Evolutionary conservation across 2,329 filamentous ascomycete species (phyloP), one percentile per base, ranked within the genome.

Genomic region (Tolypocladium ovalisporum): DNA sequence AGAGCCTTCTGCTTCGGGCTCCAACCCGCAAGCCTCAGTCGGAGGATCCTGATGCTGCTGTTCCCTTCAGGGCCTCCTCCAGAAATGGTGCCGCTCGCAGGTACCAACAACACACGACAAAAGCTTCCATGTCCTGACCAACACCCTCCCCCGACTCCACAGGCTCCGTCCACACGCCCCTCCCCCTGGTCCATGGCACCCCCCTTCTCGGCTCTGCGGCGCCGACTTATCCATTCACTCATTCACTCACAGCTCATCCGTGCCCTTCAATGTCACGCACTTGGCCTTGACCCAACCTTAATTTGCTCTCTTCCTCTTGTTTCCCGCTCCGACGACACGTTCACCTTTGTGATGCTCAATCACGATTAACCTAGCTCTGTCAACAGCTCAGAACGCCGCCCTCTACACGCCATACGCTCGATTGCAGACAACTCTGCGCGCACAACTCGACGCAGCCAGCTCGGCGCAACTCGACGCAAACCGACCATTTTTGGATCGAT

Each of bases 71-170:
- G n/a, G n/a, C n/a, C n/a, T n/a, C n/a, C n/a, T n/a, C n/a, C n/a
- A n/a, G n/a, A n/a, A n/a, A n/a, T n/a, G n/a, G n/a, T n/a, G n/a
- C n/a, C n/a, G n/a, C n/a, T n/a, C n/a, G 5, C 32, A 34, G 32
- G 32, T 9, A 42, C 15, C 17, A n/a, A 17, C 17, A 19, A 24
- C 17, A 22, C 15, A 44, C 29, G 39, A 36, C 29, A 54, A 66
- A 68, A 68, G 68, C 65, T 65, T 67, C n/a, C n/a, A n/a, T 68
- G 66, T 68, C 66, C 65, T 67, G 61, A 65, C 63, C 64, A 66
- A 60, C 63, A 60, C 62, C 44, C 15, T n/a, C 15, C 27, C 44
- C 13, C 27, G 15, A 5, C 27, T 27, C 27, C 32, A 17, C 3
- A 17, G 29, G 5, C 29, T 17, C 49, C 24, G 32, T 32, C 56